phyloP scores from a whole-genome alignment of 805 yeast genomes.

The Wickerhamiella alocasiicola region DNA sequence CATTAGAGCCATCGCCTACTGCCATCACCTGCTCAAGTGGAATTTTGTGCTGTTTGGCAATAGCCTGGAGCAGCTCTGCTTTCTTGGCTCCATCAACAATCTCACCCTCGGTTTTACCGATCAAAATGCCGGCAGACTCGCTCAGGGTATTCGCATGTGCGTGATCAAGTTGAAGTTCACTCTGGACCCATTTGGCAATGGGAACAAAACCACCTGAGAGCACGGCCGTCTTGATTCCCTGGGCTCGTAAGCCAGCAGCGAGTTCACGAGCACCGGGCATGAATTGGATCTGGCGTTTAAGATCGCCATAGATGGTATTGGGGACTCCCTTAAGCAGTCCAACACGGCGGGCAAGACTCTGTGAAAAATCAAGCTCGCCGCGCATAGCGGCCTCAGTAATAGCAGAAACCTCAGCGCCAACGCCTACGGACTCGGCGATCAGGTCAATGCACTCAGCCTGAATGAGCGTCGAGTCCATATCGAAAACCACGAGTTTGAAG shows the following conservation, averaged over 20 bases:
- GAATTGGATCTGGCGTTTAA: constrained; percentile 53
- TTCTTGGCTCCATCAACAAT: constrained; percentile 79
- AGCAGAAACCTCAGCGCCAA: constrained; percentile 72
- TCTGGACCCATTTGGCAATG: constrained; percentile 64
- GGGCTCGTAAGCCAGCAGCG: constrained; percentile 43
- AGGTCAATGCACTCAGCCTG: constrained; percentile 94
- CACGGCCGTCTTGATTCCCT: constrained; percentile 67
- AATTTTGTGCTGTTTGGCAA: constrained; percentile 26
- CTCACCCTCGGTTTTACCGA: constrained; percentile 68
- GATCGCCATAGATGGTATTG: constrained; percentile 60
- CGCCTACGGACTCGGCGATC: constrained; percentile 87
- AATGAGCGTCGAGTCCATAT: constrained; percentile 95
- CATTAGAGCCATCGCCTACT: constrained; percentile 97
- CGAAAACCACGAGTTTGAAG: constrained; percentile 64
- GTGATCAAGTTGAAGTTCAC: constrained; percentile 59
- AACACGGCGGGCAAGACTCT: constrained; percentile 66
- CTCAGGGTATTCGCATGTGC: constrained; percentile 64
- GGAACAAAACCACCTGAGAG: constrained; percentile 93
- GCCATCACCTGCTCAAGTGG: constrained; percentile 46
- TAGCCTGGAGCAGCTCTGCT: constrained; percentile 52
- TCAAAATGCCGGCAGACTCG: constrained; percentile 40
- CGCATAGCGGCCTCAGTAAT: constrained; percentile 95
- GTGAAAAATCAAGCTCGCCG: constrained; percentile 84
- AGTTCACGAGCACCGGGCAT: constrained; percentile 83
- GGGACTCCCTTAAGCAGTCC: constrained; percentile 70